Evolutionary conservation across 768 basidiomycete species (phyloP), one percentile per base, ranked within the genome.

Genomic region (Podaxis sp.): DNA sequence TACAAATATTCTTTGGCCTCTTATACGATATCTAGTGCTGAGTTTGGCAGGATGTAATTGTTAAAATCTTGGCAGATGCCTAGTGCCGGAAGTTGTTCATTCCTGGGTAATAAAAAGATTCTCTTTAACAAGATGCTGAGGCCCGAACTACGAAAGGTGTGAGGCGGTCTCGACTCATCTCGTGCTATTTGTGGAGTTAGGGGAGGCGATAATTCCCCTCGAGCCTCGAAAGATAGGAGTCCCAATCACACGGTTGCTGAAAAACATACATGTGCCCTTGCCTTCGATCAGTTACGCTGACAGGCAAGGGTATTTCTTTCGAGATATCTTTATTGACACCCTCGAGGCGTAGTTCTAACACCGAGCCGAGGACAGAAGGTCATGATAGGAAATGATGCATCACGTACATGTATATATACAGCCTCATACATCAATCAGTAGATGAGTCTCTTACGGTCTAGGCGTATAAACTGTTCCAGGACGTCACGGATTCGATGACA

Each of bases 21-120:
- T 36, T 66, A 58, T 64, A 39, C 49, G 60, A 39, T 48, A 24
- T 52, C 64, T 69, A 65, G 68, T 65, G 55, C 63, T 69, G 67
- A 63, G 55, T 62, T 69, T 62, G 64, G 53, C 54, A 52, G 30
- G 52, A 53, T 61, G 59, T 61, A 61, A 52, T 61, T 52, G 19
- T 63, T 65, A 44, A 64, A 58, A 44, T 52, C 64, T 36, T 58
- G 15, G n/a, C 60, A 19, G 49, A 42, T 67, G 44, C 19, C 19
- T 46, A 19, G 44, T 46, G 6, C 8, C 9, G 33, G 33, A 9
- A 33, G 33, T 33, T 33, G 1, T 0, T 19, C 44, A 19, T 22
- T 46, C 17, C 44, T 46, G n/a, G 44, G 44, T 22, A 46, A 46
- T 46, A 46, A n/a, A n/a, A 46, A 8, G 7, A n/a, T 19, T n/a